These are phyloP conservation scores for Lasiodiplodia citricola DNA, from an alignment of 2,329 filamentous ascomycete species.

Conservation along the genomic window DNA sequence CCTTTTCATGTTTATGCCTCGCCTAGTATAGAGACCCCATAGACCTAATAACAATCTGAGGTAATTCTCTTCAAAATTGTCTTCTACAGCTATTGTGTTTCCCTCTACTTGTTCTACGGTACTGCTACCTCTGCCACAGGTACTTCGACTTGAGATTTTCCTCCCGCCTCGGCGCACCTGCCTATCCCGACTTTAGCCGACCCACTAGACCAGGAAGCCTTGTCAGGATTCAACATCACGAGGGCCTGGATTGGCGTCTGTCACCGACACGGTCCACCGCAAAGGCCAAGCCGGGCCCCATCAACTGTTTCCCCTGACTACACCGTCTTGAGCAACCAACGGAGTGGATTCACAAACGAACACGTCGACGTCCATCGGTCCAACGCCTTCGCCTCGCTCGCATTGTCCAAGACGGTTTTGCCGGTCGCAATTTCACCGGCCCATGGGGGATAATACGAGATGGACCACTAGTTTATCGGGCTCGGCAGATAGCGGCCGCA, in stretches of 20 bases:
- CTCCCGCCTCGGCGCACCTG: constrained; percentile 7
- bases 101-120: not conserved
- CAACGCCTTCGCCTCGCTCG: not conserved
- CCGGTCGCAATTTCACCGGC: constrained; percentile 20
- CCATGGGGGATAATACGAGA: constrained; percentile 16
- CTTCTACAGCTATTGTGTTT: constrained; percentile 8
- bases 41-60: constrained; percentile 23
- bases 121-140: constrained; percentile 20
- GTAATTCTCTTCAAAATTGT: constrained; percentile 21
- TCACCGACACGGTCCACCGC: constrained; percentile 17
- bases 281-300: constrained; percentile 1
- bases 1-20: constrained; percentile 21
- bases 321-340: constrained; percentile 10
- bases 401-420: not conserved
- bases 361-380: not conserved
- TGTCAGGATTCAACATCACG: constrained; percentile 8
- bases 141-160: not conserved
- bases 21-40: constrained; percentile 25
- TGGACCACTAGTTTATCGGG: constrained; percentile 2
- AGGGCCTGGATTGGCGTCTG: constrained; percentile 14
- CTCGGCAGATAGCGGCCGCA: constrained; percentile 18
- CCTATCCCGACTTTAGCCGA: constrained; percentile 8
- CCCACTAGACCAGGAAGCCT: constrained; percentile 1
- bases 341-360: not conserved
- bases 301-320: constrained; percentile 20